These are phyloP conservation scores for Didymellaceae sp. DNA, from an alignment of 2,329 filamentous ascomycete species.

Conservation along the genomic window DNA sequence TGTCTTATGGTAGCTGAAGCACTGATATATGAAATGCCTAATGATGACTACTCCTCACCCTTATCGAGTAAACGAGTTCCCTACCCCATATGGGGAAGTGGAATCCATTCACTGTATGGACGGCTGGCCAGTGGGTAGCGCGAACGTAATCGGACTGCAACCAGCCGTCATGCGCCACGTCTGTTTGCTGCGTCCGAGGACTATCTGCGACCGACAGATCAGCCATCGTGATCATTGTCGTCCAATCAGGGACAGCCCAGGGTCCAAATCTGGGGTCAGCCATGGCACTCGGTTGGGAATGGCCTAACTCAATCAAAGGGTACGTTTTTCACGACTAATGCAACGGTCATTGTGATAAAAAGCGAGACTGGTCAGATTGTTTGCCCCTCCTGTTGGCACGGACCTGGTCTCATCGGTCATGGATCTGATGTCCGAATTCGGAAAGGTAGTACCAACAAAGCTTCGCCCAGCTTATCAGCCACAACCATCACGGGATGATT, in stretches of 20 bases:
- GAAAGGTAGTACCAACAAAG: slow-evolving; percentile 28
- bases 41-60: slow-evolving; percentile 23
- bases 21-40: slow-evolving; percentile 30
- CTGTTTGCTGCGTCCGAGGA: slow-evolving; percentile 13
- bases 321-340: slow-evolving; percentile 20
- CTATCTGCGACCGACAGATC: slow-evolving; percentile 15
- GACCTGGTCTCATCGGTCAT: slow-evolving; percentile 25
- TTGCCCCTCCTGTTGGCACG: slow-evolving; percentile 37
- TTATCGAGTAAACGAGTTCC: slow-evolving; percentile 35
- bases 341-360: slow-evolving; percentile 31
- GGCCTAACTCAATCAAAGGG: slow-evolving; percentile 20
- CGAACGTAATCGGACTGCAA: slow-evolving; percentile 35
- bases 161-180: slow-evolving; percentile 31
- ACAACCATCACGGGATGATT: slow-evolving; percentile 18
- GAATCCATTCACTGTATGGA: slow-evolving; percentile 31
- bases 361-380: slow-evolving; percentile 31
- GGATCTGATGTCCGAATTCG: slow-evolving; percentile 40
- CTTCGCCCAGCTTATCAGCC: slow-evolving; percentile 27
- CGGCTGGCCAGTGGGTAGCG: slow-evolving; percentile 30
- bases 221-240: slow-evolving; percentile 37
- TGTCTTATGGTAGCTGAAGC: slow-evolving; percentile 8
- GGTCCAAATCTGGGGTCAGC: slow-evolving; percentile 14
- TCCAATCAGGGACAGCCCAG: slow-evolving; percentile 15
- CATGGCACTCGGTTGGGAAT: slow-evolving; percentile 18
- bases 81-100: slow-evolving; percentile 38